Conservation (phyloP, 345 rosid species). For the Dimocarpus longan region DNA sequence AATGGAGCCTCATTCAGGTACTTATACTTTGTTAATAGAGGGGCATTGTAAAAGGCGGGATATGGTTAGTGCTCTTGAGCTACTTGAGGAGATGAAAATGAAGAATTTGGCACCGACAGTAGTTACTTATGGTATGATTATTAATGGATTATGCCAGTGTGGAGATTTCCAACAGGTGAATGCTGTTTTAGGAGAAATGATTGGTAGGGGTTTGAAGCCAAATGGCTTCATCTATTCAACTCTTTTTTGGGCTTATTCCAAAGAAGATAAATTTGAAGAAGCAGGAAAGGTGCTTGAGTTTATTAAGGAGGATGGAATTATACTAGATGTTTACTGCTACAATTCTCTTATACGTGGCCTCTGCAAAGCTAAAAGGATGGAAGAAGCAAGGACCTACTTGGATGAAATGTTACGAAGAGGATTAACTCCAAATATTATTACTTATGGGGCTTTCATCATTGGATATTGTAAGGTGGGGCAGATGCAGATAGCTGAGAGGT, state of each 20-base stretch:
- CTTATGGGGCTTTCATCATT: constrained; percentile 36
- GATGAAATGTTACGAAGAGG: constrained; percentile 31
- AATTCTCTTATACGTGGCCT: constrained; percentile 37
- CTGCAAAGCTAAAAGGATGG: constrained; percentile 37
- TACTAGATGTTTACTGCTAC: constrained; percentile 37
- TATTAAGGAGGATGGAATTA: constrained; percentile 24
- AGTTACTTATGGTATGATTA: constrained; percentile 26
- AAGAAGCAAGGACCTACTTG: constrained; percentile 33
- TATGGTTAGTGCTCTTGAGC: constrained; percentile 14
- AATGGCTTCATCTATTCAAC: constrained; percentile 30
- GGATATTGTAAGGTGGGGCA: constrained; percentile 34
- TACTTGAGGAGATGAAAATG: constrained; percentile 32
- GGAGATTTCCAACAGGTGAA: constrained; percentile 23
- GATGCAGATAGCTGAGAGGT: constrained; percentile 29
- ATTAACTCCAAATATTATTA: constrained; percentile 34
- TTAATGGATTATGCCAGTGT: constrained; percentile 26
- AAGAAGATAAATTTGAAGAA: constrained; percentile 25
- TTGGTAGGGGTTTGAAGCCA: constrained; percentile 31
- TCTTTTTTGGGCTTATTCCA: constrained; percentile 26
- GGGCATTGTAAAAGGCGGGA: constrained; percentile 29
- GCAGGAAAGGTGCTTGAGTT: constrained; percentile 24
- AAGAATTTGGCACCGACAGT: constrained; percentile 29
- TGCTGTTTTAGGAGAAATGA: constrained; percentile 24
- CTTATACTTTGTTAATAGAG: constrained; percentile 35
- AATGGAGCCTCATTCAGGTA: constrained; percentile 30